phyloP scores from a whole-genome alignment of 139 green algal species.

The Dunaliella primolecta region DNA sequence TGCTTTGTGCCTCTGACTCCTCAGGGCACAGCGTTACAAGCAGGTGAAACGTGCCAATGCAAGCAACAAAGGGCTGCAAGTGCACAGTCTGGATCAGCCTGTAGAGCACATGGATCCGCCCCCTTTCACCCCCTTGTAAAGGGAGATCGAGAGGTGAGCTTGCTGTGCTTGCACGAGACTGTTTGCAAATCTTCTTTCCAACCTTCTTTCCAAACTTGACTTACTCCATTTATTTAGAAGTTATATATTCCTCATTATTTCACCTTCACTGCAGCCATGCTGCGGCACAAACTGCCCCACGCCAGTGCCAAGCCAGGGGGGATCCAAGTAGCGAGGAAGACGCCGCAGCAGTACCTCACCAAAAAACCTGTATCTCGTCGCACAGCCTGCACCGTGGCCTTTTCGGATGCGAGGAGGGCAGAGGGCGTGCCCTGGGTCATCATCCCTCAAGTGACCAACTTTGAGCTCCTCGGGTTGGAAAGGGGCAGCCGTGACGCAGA shows the following conservation, averaged over 20 bases:
- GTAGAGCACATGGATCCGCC: not conserved
- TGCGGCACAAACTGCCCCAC: too few species aligned
- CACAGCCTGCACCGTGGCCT: not conserved
- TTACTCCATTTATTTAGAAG: not conserved
- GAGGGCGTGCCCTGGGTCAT: not conserved
- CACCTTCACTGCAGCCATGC: too few species aligned
- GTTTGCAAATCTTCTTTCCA: not conserved
- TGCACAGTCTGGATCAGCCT: not conserved
- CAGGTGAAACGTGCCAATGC: not conserved
- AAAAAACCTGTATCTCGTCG: too few species aligned
- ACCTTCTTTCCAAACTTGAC: not conserved
- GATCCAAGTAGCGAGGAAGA: too few species aligned
- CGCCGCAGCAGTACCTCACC: too few species aligned
- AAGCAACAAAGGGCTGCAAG: not conserved
- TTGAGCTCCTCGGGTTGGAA: not conserved
- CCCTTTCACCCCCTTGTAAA: not conserved
- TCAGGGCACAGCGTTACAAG: not conserved
- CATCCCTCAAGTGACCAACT: not conserved
- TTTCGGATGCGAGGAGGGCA: not conserved
- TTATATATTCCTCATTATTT: not conserved
- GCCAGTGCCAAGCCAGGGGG: too few species aligned
- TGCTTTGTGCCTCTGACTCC: not conserved
- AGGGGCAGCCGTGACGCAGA: not conserved
- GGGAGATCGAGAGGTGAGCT: not conserved
- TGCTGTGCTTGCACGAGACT: not conserved